Evolutionary conservation across 2,329 filamentous ascomycete genomes (phyloP).

Genomic region (Neopestalotiopsis rosae): DNA sequence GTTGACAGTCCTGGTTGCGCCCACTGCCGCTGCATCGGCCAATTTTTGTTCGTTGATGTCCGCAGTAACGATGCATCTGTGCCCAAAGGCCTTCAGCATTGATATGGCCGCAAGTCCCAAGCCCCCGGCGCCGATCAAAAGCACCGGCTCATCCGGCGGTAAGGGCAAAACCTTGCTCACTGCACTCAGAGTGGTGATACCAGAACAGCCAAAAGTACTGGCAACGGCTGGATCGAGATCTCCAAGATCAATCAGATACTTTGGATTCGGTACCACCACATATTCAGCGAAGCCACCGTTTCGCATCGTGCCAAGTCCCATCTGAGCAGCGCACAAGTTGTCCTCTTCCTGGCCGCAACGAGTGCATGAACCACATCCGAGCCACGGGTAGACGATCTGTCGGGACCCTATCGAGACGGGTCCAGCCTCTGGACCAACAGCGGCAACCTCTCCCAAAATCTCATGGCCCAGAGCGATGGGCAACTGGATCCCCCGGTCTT

Average conservation of each 20-base stretch:
- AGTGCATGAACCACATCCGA: neutral
- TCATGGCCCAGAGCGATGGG: neutral
- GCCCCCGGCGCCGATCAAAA: neutral
- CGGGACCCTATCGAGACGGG: neutral
- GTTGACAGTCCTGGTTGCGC: neutral
- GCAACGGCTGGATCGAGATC: slow-evolving; percentile 2
- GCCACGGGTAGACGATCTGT: slow-evolving; percentile 3
- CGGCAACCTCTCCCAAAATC: neutral
- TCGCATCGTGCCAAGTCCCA: neutral
- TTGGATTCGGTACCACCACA: neutral
- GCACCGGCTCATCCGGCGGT: neutral
- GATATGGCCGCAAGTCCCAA: neutral
- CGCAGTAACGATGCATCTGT: neutral
- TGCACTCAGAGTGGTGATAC: slow-evolving; percentile 1
- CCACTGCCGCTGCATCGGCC: neutral
- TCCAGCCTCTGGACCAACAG: neutral
- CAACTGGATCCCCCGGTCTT: slow-evolving; percentile 1
- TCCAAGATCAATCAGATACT: neutral
- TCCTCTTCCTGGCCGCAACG: neutral
- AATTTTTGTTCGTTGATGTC: neutral
- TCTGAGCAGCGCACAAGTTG: neutral
- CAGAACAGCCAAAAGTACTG: slow-evolving; percentile 1
- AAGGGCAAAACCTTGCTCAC: neutral
- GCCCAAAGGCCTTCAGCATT: neutral
- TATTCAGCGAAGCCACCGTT: slow-evolving; percentile 5